Conservation (phyloP, 495 filamentous ascomycete genomes). For the Geoglossum glabrum region DNA sequence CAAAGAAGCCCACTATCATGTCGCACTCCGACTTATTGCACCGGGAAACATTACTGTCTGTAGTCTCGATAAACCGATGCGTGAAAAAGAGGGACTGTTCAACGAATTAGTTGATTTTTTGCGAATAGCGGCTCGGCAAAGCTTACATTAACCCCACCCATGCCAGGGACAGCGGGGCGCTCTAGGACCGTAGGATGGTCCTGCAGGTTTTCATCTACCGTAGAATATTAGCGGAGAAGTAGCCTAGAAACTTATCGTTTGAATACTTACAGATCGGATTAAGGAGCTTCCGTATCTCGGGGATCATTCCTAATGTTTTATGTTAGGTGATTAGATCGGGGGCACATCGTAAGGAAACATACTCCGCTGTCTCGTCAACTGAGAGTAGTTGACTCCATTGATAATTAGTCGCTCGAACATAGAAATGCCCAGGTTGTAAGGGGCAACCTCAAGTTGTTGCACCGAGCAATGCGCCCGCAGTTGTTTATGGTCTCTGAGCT, state of each 20-base stretch:
- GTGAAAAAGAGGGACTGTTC: constrained; percentile 25
- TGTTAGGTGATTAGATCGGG: not conserved
- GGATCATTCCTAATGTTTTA: constrained; percentile 32
- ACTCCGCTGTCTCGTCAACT: constrained; percentile 39
- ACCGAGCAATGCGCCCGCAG: constrained; percentile 42
- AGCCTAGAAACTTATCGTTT: not conserved
- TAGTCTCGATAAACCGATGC: constrained; percentile 46
- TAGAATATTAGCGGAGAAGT: not conserved
- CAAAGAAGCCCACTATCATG: constrained; percentile 55
- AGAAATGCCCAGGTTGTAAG: constrained; percentile 45
- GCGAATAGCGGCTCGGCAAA: constrained; percentile 17
- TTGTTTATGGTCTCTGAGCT: constrained; percentile 44
- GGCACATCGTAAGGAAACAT: not conserved
- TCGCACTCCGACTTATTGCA: constrained; percentile 55
- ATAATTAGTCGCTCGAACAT: constrained; percentile 61
- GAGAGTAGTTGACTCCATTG: constrained; percentile 42
- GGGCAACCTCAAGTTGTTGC: constrained; percentile 28
- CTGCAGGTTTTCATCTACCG: constrained; percentile 30
- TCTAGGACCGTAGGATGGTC: constrained; percentile 50
- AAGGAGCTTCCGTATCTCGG: constrained; percentile 44
- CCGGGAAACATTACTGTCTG: constrained; percentile 44
- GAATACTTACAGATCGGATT: constrained; percentile 31
- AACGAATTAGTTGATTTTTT: not conserved
- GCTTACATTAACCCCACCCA: constrained; percentile 47
- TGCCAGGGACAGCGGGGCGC: constrained; percentile 50